Conservation (phyloP, 139 green algal species). For the Ettlia oleoabundans region DNA sequence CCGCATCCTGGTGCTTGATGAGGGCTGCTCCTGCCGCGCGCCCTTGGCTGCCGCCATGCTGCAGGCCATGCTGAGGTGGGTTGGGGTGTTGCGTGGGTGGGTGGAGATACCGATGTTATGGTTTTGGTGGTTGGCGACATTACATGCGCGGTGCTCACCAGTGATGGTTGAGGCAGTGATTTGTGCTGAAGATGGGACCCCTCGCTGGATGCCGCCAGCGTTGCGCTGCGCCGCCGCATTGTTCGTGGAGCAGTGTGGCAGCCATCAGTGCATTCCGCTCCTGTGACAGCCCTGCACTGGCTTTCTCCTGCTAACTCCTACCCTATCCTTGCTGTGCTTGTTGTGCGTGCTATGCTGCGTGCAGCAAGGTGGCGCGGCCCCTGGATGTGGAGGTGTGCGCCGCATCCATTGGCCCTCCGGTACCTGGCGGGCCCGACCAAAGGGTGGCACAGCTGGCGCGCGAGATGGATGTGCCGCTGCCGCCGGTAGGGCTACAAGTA, state of each 20-base stretch:
- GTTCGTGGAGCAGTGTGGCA: too few relatives aligned
- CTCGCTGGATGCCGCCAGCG: too few relatives aligned
- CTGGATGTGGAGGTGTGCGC: constrained; percentile 43
- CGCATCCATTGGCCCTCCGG: constrained; percentile 46
- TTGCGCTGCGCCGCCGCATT: too few relatives aligned
- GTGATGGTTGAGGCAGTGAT: too few relatives aligned
- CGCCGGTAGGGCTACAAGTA: background rate
- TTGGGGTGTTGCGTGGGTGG: too few relatives aligned
- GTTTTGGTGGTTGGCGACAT: too few relatives aligned
- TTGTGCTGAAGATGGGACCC: too few relatives aligned
- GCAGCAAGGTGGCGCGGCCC: constrained; percentile 11
- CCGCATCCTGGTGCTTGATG: constrained; percentile 57
- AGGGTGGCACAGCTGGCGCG: constrained; percentile 31
- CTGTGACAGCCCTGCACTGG: background rate
- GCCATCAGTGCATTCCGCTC: too few relatives aligned
- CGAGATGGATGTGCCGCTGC: constrained; percentile 3
- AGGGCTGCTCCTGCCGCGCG: constrained; percentile 50
- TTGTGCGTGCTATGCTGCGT: background rate
- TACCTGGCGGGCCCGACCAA: constrained; percentile 22
- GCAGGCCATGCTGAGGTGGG: constrained; percentile 28
- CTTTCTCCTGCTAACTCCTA: background rate
- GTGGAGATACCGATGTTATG: too few relatives aligned
- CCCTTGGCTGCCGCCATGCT: constrained; percentile 52
- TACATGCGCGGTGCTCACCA: too few relatives aligned
- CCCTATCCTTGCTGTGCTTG: background rate